phyloP scores from a whole-genome alignment of 2,329 filamentous ascomycete species.

The Cytospora piceae region DNA sequence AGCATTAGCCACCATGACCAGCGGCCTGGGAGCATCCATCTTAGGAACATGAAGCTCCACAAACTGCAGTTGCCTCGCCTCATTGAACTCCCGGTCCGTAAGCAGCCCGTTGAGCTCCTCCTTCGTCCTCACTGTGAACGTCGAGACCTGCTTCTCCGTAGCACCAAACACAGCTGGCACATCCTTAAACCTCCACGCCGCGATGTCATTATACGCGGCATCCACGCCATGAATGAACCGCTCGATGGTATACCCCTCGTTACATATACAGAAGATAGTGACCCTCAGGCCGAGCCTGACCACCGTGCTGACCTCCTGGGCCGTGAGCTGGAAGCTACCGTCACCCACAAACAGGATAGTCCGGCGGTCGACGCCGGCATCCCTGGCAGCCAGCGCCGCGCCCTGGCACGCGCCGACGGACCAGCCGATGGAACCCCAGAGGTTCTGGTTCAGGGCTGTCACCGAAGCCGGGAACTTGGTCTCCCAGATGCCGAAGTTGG shows the following conservation, averaged over 20 bases:
- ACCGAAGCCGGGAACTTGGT: slow-evolving; percentile 78
- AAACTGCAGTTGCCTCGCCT: slow-evolving; percentile 62
- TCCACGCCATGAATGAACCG: slow-evolving; percentile 85
- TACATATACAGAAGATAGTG: slow-evolving; percentile 87
- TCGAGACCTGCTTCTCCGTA: slow-evolving; percentile 57
- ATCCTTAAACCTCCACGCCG: slow-evolving; percentile 72
- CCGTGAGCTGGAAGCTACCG: slow-evolving; percentile 83
- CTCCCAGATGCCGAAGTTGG: slow-evolving; percentile 88
- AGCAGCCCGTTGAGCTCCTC: slow-evolving; percentile 70
- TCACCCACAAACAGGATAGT: slow-evolving; percentile 90
- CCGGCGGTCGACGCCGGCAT: slow-evolving; percentile 60
- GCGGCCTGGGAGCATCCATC: slow-evolving; percentile 73
- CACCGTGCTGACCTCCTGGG: slow-evolving; percentile 84
- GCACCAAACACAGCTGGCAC: slow-evolving; percentile 71
- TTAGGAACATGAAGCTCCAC: slow-evolving; percentile 83
- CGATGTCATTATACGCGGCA: slow-evolving; percentile 79
- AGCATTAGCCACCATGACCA: slow-evolving; percentile 72
- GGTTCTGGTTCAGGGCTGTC: slow-evolving; percentile 78
- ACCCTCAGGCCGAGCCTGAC: slow-evolving; percentile 73
- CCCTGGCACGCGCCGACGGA: slow-evolving; percentile 62
- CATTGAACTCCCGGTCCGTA: slow-evolving; percentile 64
- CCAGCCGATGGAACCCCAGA: slow-evolving; percentile 71
- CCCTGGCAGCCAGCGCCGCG: slow-evolving; percentile 75
- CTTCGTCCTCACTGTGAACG: slow-evolving; percentile 70
- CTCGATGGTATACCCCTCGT: slow-evolving; percentile 89